phyloP scores from a whole-genome alignment of 2,329 filamentous ascomycete genomes.

The Cercospora citrullina region DNA sequence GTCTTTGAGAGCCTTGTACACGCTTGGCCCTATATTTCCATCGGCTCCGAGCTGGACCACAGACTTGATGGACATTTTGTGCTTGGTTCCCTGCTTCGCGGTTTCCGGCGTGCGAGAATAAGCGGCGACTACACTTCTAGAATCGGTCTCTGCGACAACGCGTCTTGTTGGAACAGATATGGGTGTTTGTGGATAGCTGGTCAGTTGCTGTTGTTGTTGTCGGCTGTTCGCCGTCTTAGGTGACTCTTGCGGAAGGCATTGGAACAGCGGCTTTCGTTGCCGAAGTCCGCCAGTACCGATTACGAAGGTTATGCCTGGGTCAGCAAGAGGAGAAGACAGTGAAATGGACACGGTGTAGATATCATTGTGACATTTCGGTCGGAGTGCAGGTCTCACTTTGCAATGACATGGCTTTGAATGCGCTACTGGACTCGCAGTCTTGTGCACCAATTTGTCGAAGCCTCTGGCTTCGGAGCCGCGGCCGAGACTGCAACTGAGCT shows the following conservation, averaged over 20 bases:
- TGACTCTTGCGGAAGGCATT: background rate
- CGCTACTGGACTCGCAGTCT: background rate
- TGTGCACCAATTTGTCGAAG: background rate
- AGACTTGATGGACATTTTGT: slow-evolving; percentile 41
- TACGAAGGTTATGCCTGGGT: background rate
- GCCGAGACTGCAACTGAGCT: background rate
- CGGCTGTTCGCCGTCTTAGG: background rate
- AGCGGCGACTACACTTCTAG: background rate
- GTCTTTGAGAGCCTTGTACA: slow-evolving; percentile 45
- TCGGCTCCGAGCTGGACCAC: slow-evolving; percentile 48
- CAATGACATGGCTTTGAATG: background rate
- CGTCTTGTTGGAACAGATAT: background rate
- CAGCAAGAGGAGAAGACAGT: background rate
- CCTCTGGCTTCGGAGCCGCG: background rate
- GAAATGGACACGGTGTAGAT: background rate
- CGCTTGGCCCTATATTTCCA: slow-evolving; percentile 47
- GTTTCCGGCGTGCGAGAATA: background rate
- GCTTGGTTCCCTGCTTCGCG: background rate
- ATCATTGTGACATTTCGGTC: background rate
- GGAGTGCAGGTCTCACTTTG: background rate
- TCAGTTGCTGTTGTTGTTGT: background rate
- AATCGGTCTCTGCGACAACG: background rate
- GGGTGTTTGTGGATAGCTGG: background rate
- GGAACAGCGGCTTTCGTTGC: slow-evolving; percentile 1
- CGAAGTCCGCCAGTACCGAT: slow-evolving; percentile 7